A percentile compares a stretch with the other conserved stretches of the same genome.
Conservation (phyloP, 2,329 filamentous ascomycete species). For the Rosellinia necatrix region DNA sequence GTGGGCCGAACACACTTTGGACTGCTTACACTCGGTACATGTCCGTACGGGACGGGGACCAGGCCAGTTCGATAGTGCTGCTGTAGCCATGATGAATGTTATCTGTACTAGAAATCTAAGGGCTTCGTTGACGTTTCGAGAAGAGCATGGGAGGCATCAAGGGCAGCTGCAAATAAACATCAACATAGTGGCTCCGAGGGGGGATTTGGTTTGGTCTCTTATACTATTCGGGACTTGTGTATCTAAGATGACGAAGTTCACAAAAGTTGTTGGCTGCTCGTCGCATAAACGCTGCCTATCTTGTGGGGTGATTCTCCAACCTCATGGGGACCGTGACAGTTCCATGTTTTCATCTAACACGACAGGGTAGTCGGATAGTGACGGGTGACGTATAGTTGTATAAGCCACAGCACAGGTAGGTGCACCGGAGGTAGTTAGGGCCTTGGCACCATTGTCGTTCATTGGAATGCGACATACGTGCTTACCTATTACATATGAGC, state of each 20-base stretch:
- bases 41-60: constrained; percentile 37
- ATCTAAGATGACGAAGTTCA: background rate
- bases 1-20: constrained; percentile 31
- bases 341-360: background rate
- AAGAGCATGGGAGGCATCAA: background rate
- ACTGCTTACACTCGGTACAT: constrained; percentile 42
- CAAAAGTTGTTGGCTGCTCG: too few species aligned
- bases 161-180: background rate
- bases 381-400: constrained; percentile 1
- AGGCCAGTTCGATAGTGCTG: constrained; percentile 32
- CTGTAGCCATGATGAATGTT: constrained; percentile 31
- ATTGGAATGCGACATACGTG: too few species aligned
- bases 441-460: too few species aligned
- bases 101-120: background rate
- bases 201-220: background rate
- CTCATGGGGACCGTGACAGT: background rate
- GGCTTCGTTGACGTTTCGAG: background rate
- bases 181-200: background rate
- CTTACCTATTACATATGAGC: too few species aligned
- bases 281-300: constrained; percentile 12
- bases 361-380: background rate
- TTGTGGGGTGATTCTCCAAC: background rate
- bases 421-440: background rate
- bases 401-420: constrained; percentile 10
- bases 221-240: background rate